Evolutionary conservation across 1,139 yeast genomes (phyloP), one percentile per base, ranked within the genome.

Genomic region (Starmera stellimalicola): DNA sequence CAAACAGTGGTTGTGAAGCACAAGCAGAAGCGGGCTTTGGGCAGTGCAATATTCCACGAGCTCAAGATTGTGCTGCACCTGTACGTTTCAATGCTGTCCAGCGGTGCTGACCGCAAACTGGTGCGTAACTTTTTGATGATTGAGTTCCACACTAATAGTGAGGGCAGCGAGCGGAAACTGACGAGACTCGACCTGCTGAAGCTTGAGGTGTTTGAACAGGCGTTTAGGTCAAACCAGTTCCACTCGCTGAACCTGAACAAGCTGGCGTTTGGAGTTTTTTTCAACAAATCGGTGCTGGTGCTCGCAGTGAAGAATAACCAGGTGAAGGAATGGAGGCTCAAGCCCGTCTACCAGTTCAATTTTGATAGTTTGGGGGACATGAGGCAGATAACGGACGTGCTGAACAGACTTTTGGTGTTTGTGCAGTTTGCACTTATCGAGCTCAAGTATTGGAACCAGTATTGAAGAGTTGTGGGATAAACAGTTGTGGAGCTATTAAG

Each of bases 391-490:
- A 19, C 24, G 4, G 25, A 17, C 11, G n/a, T 17, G 15, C 19
- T 28, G 2, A 32, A 28, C 17, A 32, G 24, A 8, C 14, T 28
- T 3, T 32, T 32, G 16, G 24, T 32, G 28, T 17, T 32, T 9
- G 12, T 24, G 6, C 31, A 32, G 18, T 15, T 32, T 12, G 34
- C 34, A 6, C 27, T 31, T 15, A 23, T 17, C n/a, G 25, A 32
- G 18, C 15, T 32, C 27, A 24, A 27, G 12, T 8, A 18, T 4
- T 26, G 30, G 27, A 14, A 18, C 2, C 22, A 30, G 18, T 17
- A 5, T 22, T 22, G n/a, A n/a, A n/a, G n/a, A n/a, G n/a, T n/a
- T n/a, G n/a, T n/a, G n/a, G n/a, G n/a, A n/a, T n/a, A n/a, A n/a
- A n/a, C n/a, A n/a, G n/a, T n/a, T n/a, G n/a, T n/a, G n/a, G n/a